A percentile compares a stretch with the other conserved stretches of the same genome.
Evolutionary conservation across 1,284 basidiomycete species (phyloP).

Genomic region (Kalmanozyma brasiliensis): DNA sequence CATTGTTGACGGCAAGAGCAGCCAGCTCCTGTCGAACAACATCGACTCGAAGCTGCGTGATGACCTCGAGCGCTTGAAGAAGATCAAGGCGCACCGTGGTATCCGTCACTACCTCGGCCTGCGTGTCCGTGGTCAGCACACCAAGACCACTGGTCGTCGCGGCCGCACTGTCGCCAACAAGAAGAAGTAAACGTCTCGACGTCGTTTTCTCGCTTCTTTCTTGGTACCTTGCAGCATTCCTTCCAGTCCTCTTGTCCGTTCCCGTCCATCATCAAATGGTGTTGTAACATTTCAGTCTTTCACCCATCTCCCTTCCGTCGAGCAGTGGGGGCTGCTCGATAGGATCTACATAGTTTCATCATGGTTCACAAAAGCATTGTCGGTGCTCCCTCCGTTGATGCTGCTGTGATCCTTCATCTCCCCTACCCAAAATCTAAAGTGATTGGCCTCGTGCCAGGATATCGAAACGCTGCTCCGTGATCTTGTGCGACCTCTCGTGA

Average conservation of each 20-base stretch:
- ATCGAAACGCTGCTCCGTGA: slow-evolving; percentile 6
- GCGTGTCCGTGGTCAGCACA: slow-evolving; percentile 92
- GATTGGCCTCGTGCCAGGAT: slow-evolving; percentile 49
- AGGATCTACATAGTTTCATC: slow-evolving; percentile 17
- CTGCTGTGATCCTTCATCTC: slow-evolving; percentile 24
- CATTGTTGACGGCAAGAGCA: slow-evolving; percentile 96
- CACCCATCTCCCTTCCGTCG: slow-evolving; percentile 6
- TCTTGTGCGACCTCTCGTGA: background rate
- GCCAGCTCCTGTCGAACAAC: slow-evolving; percentile 93
- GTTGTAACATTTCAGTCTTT: slow-evolving; percentile 45
- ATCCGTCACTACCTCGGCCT: slow-evolving; percentile 97
- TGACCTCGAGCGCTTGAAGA: slow-evolving; percentile 98
- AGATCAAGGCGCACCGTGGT: slow-evolving; percentile 98
- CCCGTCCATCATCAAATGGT: slow-evolving; percentile 39
- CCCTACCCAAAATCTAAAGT: slow-evolving; percentile 40
- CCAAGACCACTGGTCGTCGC: slow-evolving; percentile 90
- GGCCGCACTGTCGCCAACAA: slow-evolving; percentile 68
- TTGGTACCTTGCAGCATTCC: slow-evolving; percentile 37
- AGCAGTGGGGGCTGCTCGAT: slow-evolving; percentile 31
- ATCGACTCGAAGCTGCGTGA: slow-evolving; percentile 99
- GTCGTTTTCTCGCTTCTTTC: slow-evolving; percentile 9
- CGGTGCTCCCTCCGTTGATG: slow-evolving; percentile 1
- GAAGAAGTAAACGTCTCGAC: slow-evolving; percentile 63
- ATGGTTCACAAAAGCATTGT: slow-evolving; percentile 11
- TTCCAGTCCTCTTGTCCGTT: slow-evolving; percentile 16